Evolutionary conservation across 192 early-diverging fungal species (phyloP), one percentile per base, ranked within the genome.

Genomic region (Powellomyces hirtus): DNA sequence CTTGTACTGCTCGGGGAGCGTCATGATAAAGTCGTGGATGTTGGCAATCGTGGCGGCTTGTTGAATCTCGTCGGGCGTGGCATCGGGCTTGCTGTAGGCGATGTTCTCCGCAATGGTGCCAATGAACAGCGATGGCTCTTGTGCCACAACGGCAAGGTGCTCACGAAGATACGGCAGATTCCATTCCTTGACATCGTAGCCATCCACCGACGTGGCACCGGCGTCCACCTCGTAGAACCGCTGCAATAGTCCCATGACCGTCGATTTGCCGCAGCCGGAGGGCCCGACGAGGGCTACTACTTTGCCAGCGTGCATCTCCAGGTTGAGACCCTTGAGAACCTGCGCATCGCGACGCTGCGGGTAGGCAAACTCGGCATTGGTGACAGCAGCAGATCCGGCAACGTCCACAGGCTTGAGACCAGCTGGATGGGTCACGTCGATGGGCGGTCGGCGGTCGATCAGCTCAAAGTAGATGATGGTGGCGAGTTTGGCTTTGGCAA

Each of bases 101-200:
- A 97, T 93, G 80, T 97, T 97, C 22, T 95, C 94, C 27, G 80
- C 81, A 62, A 97, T 90, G 22, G 86, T 83, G 71, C 90, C 79
- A 75, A 92, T 91, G 66, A 97, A 94, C 35, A 97, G 69, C n/a
- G 91, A 83, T 1, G 94, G 94, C 79, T 97, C 94, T 71, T 97
- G 94, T 27, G 89, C 88, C 2, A 97, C 94, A 16, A 97, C 72
- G 7, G 92, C 89, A 81, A 94, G 74, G 61, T 86, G 83, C 22
- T 66, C 38, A 49, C 94, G 84, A 22, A 95, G 77, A 37, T 88
- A 94, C 20, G 66, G 56, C 8, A 93, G 45, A 33, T 89, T 81
- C 81, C 87, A 91, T 42, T 84, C 65, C 14, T 76, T 70, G 26
- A 94, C 85, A 55, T 88, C 74, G 7, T 78, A 72, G 8, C 65